Conservation (phyloP, 2,329 filamentous ascomycete species). For the Fusarium begoniae region DNA sequence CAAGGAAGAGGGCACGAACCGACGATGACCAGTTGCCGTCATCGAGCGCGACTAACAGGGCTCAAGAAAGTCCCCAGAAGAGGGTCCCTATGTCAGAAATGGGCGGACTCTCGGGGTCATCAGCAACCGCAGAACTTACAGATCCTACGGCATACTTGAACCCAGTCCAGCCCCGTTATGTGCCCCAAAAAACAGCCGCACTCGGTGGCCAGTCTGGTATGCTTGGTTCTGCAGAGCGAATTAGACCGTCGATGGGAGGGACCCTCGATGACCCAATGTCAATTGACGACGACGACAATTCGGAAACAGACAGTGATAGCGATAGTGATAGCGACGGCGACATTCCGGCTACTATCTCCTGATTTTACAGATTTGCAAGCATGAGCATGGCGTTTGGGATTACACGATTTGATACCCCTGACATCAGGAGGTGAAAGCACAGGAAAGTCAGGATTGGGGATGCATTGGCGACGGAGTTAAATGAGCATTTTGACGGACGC, state of each 20-base stretch:
- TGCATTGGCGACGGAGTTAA: conserved; percentile 13
- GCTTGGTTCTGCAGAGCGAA: neutral
- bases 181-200: neutral
- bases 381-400: conserved; percentile 25
- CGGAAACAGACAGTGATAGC: conserved; percentile 34
- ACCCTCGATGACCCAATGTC: conserved; percentile 43
- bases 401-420: conserved; percentile 21
- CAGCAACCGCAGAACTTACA: conserved; percentile 48
- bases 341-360: conserved; percentile 42
- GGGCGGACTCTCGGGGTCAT: conserved; percentile 48
- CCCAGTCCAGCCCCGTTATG: conserved; percentile 33
- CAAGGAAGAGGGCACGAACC: conserved; percentile 40
- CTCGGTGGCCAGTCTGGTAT: neutral
- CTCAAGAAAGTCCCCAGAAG: conserved; percentile 36
- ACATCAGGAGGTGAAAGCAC: neutral
- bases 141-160: conserved; percentile 48
- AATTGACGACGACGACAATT: conserved; percentile 36
- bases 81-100: conserved; percentile 46
- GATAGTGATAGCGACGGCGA: conserved; percentile 32
- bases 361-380: neutral
- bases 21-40: conserved; percentile 10
- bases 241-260: conserved; percentile 3
- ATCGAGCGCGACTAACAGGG: neutral
- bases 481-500: conserved; percentile 8
- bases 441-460: neutral